Evolutionary conservation across 306 rosid genomes (phyloP), one percentile per base, ranked within the genome.

Genomic region (Cucumis sativus): DNA sequence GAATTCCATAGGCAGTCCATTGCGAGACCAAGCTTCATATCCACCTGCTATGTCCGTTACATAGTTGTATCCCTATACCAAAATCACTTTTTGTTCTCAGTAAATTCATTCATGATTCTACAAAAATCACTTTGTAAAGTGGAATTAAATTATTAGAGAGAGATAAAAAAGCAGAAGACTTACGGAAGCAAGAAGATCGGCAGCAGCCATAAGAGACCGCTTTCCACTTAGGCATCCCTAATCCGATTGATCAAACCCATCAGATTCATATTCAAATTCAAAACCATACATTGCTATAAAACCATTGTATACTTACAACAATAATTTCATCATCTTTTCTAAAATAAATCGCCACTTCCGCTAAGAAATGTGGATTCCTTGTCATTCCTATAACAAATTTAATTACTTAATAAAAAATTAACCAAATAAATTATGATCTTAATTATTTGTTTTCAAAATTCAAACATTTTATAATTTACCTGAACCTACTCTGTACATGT

Each of bases 1-100:
- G 41, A 12, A 43, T 80, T 90, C 92, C 68, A 85, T 86, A 45
- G 97, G 96, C 71, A 95, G 93, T 63, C 83, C 87, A 87, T 79
- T 92, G 79, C 83, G 89, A 28, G 91, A 78, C 97, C 98, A 92
- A 78, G 96, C 84, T 81, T 90, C 96, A 78, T 81, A 89, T 30
- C 98, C 98, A 78, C 98, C 97, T 2, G 97, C 96, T 75, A 94
- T 86, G 82, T 95, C 96, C 51, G 96, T 95, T 47, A 92, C 79
- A 78, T 91, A 89, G 41, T 80, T 80, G 63, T 83, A 95, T 51
- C 97, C 98, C 98, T 92, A 84, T 84, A 77, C 72, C 30, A 2
- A 28, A 28, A 23, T 23, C 25, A 23, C 25, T 28, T 28, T 41
- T 7, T 41, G 1, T 8, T 2, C 2, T 41, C 9, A 41, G 9